Base-by-base conservation (phyloP, 1,284 basidiomycete species). In the Omphalotus olearius region DNA sequence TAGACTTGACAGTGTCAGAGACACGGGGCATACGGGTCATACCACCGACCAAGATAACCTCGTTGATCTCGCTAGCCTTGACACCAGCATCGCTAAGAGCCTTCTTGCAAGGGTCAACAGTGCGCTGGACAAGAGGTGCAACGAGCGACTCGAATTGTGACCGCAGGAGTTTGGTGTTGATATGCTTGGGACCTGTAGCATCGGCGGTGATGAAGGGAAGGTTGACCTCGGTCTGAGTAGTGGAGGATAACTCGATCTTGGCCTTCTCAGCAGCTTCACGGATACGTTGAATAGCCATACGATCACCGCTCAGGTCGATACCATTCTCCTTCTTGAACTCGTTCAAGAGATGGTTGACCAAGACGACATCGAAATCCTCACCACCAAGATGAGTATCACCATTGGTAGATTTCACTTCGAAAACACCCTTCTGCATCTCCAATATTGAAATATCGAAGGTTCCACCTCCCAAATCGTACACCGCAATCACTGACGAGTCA, bases 251-350 rank as follows among this genome's bases (percentile, higher is more conserved):
- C 70, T 98, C 96, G 55, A 97, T 97, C 84, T 99, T 99, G 60
- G 96, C 96, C 79, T 98, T 98, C 80, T 98, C 96, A 25, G 95
- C 93, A 25, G 96, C 96, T 72, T 98, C 96, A 66, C 96, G 92
- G 62, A 99, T 93, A 74, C 96, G 93, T 72, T 98, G 96, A 62
- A 99, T 93, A n/a, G 96, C 94, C 88, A 98, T 97, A 52, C 88
- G 82, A 69, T 99, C 96, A 59, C 80, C 76, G 61, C 77, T 78
- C 43, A 98, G 82, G 66, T 93, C 88, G 58, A 90, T 78, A 48
- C 92, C 90, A 6, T 78, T 78, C 68, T 95, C 87, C 76, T 95
- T 96, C 85, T 98, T 91, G 87, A 98, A 98, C 70, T 94, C 90
- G 56, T 80, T 77, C 50, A 98, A 73, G 65, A 99, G 79, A 74